Percentiles rank a stretch among this genome's conserved stretches.
Evolutionary conservation across 1,284 basidiomycete genomes (phyloP).

Genomic region (Filobasidium uniguttulatum): DNA sequence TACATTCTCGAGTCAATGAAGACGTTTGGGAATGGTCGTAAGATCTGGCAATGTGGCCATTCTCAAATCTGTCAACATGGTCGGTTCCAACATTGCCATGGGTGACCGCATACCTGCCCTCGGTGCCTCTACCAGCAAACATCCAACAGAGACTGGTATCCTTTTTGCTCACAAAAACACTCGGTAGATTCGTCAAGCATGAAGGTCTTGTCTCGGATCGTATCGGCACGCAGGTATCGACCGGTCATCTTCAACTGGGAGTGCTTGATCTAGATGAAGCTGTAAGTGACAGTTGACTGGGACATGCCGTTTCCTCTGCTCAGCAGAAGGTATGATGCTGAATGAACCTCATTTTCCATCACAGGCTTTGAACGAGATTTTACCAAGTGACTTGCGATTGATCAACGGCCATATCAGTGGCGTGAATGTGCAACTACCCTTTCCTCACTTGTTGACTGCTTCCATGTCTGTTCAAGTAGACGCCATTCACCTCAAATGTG

Average conservation of each 20-base stretch:
- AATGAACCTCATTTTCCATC: not conserved
- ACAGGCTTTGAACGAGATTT: constrained; percentile 64
- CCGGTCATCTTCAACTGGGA: constrained; percentile 71
- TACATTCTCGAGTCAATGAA: no score
- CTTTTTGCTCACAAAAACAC: constrained; percentile 65
- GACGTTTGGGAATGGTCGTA: no score
- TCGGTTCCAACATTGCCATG: constrained; percentile 8
- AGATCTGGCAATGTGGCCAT: constrained; percentile 9
- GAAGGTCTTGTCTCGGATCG: constrained; percentile 74
- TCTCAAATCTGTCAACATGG: constrained; percentile 7
- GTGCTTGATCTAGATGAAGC: constrained; percentile 64
- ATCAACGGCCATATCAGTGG: constrained; percentile 57
- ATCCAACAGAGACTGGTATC: constrained; percentile 82
- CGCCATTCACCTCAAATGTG: constrained; percentile 56
- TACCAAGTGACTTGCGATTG: constrained; percentile 51
- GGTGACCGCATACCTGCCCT: constrained; percentile 20
- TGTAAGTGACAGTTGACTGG: constrained; percentile 50
- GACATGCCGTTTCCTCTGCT: no score
- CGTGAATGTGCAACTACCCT: constrained; percentile 49
- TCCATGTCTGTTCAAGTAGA: constrained; percentile 38
- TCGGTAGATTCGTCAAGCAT: constrained; percentile 74
- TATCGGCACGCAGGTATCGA: constrained; percentile 82
- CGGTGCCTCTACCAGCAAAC: constrained; percentile 53
- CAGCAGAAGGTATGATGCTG: not conserved
- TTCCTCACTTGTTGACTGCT: constrained; percentile 33